Evolutionary conservation across 1,284 basidiomycete genomes (phyloP).

Genomic region (Austropuccinia psidii): DNA sequence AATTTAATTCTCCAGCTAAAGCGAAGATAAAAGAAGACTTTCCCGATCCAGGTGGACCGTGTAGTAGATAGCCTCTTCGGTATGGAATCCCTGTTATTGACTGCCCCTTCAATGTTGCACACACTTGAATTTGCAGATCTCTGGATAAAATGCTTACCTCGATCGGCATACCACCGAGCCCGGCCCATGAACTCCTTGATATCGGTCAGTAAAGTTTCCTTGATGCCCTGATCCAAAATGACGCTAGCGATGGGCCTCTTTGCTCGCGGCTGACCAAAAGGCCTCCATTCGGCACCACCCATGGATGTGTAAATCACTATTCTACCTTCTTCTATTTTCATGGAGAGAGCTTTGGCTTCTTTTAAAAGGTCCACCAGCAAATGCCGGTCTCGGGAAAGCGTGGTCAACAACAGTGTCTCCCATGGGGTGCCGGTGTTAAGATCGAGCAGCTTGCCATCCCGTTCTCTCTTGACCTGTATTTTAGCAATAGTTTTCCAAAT

Average conservation of each 20-base stretch:
- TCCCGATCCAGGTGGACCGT: constrained; percentile 94
- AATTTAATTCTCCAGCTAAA: constrained; percentile 78
- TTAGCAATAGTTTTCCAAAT: neutral
- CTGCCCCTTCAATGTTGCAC: neutral
- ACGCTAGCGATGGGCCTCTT: constrained; percentile 84
- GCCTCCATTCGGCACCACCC: constrained; percentile 93
- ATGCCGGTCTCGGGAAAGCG: constrained; percentile 71
- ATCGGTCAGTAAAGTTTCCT: constrained; percentile 71
- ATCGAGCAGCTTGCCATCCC: constrained; percentile 84
- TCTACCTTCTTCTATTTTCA: constrained; percentile 81
- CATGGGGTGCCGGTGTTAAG: constrained; percentile 85
- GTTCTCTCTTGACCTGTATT: constrained; percentile 76
- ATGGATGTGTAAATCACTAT: constrained; percentile 84
- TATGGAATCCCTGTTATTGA: constrained; percentile 82
- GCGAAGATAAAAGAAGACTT: constrained; percentile 99
- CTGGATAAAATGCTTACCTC: constrained; percentile 57
- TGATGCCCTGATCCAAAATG: constrained; percentile 71
- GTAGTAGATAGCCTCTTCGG: constrained; percentile 83
- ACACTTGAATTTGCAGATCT: neutral
- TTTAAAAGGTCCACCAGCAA: constrained; percentile 73
- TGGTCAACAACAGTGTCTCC: constrained; percentile 94
- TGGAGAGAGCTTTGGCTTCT: constrained; percentile 81
- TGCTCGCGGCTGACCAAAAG: constrained; percentile 83
- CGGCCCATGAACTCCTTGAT: constrained; percentile 72
- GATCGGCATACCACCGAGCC: constrained; percentile 89